Base-by-base conservation (phyloP, 176 grass and related monocot genomes). In the Zizania latifolia region DNA sequence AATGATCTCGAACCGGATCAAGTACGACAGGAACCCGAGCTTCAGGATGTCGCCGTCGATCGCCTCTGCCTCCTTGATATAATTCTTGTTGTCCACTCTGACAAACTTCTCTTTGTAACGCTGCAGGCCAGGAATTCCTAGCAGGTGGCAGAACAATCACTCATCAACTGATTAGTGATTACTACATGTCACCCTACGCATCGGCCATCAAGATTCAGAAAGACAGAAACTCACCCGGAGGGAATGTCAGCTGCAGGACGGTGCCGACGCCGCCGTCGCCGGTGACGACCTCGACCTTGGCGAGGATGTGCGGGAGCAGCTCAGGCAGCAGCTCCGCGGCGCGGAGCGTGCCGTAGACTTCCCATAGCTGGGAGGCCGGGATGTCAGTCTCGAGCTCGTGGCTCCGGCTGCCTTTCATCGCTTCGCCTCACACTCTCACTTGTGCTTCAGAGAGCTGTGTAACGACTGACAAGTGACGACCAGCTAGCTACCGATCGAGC, bases 191-290 rank as follows among this genome's bases (percentile, higher is more conserved):
- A n/a, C n/a, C n/a, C n/a, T n/a, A n/a, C n/a, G n/a, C n/a, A 35
- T 53, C n/a, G 30, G 1, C 1, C 1, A 15, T 58, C 39, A 36
- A 5, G 10, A 37, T 8, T 67, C 26, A 21, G 3, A 6, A 6
- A 5, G n/a, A n/a, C n/a, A n/a, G n/a, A n/a, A 36, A 3, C 62
- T 88, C 33, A 83, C 86, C 86, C 1, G 75, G 86, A 74, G 80
- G 61, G 10, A 88, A 79, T 2, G 74, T 62, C 2, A 83, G 48
- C 60, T 79, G 21, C 51, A 88, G 2, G 68, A 79, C 39, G 28
- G 86, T 79, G 58, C 79, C 86, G 16, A 75, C 68, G 6, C 4
- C 21, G 40, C 80, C 86, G 0, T 74, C n/a, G 68, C 86, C 86
- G 1, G 19, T 37, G 53, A 88, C 24, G 61, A 83, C 4, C 58